Evolutionary conservation across 371 early-diverging fungal genomes (phyloP).

Genomic region (Entomophthora muscae): DNA sequence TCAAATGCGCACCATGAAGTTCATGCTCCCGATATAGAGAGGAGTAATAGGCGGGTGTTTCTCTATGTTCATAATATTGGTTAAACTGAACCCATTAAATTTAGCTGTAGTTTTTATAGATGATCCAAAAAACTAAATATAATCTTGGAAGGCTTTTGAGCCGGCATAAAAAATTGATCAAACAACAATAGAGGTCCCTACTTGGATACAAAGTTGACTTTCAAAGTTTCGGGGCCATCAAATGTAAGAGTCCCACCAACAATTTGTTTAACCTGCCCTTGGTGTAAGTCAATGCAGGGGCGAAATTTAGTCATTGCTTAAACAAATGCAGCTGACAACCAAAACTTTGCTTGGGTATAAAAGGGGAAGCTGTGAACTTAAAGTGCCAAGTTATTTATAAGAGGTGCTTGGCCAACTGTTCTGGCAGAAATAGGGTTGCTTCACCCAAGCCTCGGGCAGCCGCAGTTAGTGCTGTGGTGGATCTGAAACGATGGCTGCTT

Average conservation of each 20-base stretch:
- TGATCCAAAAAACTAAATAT: neutral
- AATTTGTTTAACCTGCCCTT: conserved; percentile 94
- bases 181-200: conserved; percentile 13
- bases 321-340: too few relatives aligned
- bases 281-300: conserved; percentile 92
- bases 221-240: conserved; percentile 30
- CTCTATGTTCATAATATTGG: conserved; percentile 21
- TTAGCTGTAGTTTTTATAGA: neutral
- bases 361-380: too few relatives aligned
- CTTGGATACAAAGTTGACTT: conserved; percentile 84
- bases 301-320: conserved; percentile 75
- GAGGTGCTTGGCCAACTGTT: too few relatives aligned
- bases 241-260: conserved; percentile 83
- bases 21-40: conserved; percentile 46
- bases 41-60: conserved; percentile 62
- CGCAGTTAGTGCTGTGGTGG: too few relatives aligned
- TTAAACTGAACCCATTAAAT: neutral
- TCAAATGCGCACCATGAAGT: conserved; percentile 80
- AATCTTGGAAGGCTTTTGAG: neutral
- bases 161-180: neutral
- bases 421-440: too few relatives aligned
- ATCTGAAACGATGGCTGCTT: too few relatives aligned
- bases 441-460: too few relatives aligned
- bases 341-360: too few relatives aligned
- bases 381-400: too few relatives aligned